Base-by-base conservation (phyloP, 2,329 filamentous ascomycete species). In the Mollisia scopiformis region DNA sequence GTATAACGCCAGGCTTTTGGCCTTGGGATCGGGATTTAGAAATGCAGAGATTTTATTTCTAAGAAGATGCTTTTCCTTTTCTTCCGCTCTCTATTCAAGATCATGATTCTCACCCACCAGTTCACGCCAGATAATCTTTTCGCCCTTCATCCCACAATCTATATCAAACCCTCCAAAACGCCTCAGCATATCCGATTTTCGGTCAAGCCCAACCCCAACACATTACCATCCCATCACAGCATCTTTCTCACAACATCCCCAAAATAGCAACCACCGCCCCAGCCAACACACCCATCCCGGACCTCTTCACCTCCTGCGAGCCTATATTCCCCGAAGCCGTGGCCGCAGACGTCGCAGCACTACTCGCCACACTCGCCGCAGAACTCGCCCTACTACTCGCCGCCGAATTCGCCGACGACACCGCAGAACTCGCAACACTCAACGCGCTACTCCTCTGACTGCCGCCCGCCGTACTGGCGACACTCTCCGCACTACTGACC, bases 221-320 rank as follows among this genome's bases (percentile, higher is more conserved):
- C 33, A 37, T 4, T 13, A 11, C 13, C 3, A 6, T 13, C 13
- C 13, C 4, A 37, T 13, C 3, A 37, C 11, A 13, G 5, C 33
- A 37, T 21, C 11, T 35, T 14, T 21, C 7, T 51, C 33, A 56
- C 37, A 60, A 27, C 53, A 61, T 54, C 21, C 54, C 53, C 14
- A 57, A 8, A 31, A 61, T 14, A 31, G 58, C 58, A 28, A 57
- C 30, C n/a, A 61, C 8, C 1, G 49, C 47, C 2, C 46, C 58
- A 21, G 39, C 58, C 6, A 61, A 10, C 8, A 57, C 53, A 35
- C 53, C 54, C 13, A 57, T 11, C n/a, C 53, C 46, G 19, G 53
- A 35, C 3, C 23, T 43, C 8, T 21, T 30, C 19, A 57, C 13
- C 28, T 54, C 54, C 11, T 16, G 33, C 13, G 21, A 31, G n/a